phyloP scores from a whole-genome alignment of 371 early-diverging fungal species.

The Saksenaea oblongispora region DNA sequence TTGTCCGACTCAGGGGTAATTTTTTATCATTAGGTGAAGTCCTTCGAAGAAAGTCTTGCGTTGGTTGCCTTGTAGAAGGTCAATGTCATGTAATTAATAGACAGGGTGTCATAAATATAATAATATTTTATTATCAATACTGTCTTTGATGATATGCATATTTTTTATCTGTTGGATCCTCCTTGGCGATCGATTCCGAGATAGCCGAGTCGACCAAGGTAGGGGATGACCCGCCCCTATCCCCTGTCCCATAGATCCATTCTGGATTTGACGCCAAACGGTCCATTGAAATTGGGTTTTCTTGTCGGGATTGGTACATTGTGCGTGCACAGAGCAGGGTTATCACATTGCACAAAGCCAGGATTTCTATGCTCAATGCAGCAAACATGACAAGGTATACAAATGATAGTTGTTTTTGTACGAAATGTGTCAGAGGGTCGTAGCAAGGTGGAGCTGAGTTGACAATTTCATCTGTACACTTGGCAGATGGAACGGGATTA shows the following conservation, averaged over 20 bases:
- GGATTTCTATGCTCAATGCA: conserved; percentile 30
- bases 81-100: not conserved
- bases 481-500: conserved; percentile 25
- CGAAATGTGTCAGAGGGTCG: conserved; percentile 22
- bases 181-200: conserved; percentile 2
- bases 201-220: conserved; percentile 6
- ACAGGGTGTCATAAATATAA: not conserved
- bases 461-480: conserved; percentile 25
- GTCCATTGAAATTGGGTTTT: conserved; percentile 3
- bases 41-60: too few species aligned
- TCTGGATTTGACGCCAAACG: conserved; percentile 6
- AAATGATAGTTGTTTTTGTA: conserved; percentile 22
- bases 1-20: too few species aligned
- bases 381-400: conserved; percentile 39
- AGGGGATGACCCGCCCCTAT: conserved; percentile 7
- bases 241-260: conserved; percentile 4
- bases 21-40: too few species aligned
- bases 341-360: conserved; percentile 38
- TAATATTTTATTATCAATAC: not conserved
- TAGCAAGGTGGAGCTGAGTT: conserved; percentile 35
- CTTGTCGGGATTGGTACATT: not conserved
- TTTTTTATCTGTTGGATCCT: conserved; percentile 2
- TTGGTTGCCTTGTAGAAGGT: not conserved
- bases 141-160: conserved; percentile 1
- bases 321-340: conserved; percentile 30